Percentiles rank a stretch among this genome's conserved stretches.
phyloP scores from a whole-genome alignment of 352 stramenopile genomes.

The Phytopythium montanum region DNA sequence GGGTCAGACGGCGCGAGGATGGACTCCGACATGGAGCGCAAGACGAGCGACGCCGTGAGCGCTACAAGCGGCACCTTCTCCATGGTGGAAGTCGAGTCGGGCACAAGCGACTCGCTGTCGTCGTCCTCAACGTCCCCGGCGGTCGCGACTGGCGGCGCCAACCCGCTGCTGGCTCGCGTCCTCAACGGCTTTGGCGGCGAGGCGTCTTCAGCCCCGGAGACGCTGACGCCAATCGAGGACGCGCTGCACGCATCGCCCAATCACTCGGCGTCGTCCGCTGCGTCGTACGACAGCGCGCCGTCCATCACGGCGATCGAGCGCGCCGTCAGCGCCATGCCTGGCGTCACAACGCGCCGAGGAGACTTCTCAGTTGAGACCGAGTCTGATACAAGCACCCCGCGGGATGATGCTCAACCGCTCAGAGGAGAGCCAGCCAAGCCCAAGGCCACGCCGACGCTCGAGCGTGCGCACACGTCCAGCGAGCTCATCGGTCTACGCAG shows the following conservation, averaged over 20 bases:
- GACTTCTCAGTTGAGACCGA: constrained; percentile 15
- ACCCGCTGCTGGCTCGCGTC: constrained; percentile 5
- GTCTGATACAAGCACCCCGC: constrained; percentile 11
- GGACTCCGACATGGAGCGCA: neutral
- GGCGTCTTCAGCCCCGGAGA: constrained; percentile 28
- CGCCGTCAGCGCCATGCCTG: constrained; percentile 20
- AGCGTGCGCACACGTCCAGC: constrained; percentile 67
- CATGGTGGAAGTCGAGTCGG: constrained; percentile 11
- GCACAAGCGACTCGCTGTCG: constrained; percentile 27
- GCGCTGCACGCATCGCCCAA: constrained; percentile 29
- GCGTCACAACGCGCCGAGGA: constrained; percentile 32
- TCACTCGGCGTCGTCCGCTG: constrained; percentile 27
- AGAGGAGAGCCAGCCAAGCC: constrained; percentile 6
- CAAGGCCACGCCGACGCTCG: constrained; percentile 41
- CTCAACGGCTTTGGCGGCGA: constrained; percentile 17
- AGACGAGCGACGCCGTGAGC: constrained; percentile 6
- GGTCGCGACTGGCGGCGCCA: constrained; percentile 8
- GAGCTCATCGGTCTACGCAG: constrained; percentile 61
- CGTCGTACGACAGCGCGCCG: constrained; percentile 40
- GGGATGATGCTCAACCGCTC: neutral
- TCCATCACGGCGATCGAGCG: constrained; percentile 42
- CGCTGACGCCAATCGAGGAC: constrained; percentile 29
- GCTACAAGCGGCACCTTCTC: constrained; percentile 6
- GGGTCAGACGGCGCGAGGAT: too few species aligned
- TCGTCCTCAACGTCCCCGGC: constrained; percentile 34